Percentiles rank a stretch among this genome's conserved stretches.
These are phyloP conservation scores for Talaromyces thailandensis DNA, from an alignment of 495 filamentous ascomycete species.

Conservation along the genomic window DNA sequence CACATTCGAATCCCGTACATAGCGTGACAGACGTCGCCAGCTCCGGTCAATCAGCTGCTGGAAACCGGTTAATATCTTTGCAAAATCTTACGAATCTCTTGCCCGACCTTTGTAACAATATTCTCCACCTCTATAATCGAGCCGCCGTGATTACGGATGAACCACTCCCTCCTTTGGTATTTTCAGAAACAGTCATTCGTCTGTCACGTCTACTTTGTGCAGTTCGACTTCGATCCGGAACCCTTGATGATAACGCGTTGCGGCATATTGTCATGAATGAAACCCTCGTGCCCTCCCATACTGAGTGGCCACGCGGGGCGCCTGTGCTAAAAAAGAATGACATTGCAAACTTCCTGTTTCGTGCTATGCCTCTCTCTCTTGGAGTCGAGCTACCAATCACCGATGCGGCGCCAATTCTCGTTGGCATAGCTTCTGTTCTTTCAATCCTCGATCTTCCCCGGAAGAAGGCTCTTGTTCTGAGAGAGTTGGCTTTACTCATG, in stretches of 20 bases:
- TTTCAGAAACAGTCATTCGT: conserved; percentile 74
- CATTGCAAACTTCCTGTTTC: conserved; percentile 60
- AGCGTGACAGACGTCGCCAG: conserved; percentile 36
- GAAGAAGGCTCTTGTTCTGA: conserved; percentile 80
- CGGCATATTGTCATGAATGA: conserved; percentile 56
- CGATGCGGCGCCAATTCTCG: conserved; percentile 68
- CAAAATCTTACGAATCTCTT: conserved; percentile 54
- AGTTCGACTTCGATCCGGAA: conserved; percentile 59
- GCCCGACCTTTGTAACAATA: conserved; percentile 72
- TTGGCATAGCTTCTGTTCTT: conserved; percentile 77
- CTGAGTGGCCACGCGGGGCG: conserved; percentile 34
- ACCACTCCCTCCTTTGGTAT: conserved; percentile 68
- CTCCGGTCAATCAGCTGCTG: conserved; percentile 23
- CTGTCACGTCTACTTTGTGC: conserved; percentile 65
- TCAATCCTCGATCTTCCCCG: conserved; percentile 66
- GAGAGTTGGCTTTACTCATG: conserved; percentile 73
- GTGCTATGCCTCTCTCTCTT: conserved; percentile 56
- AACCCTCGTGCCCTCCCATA: conserved; percentile 28
- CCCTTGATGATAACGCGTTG: conserved; percentile 56
- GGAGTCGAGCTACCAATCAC: conserved; percentile 53
- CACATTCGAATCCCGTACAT: conserved; percentile 18
- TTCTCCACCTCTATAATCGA: conserved; percentile 72
- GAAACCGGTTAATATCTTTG: conserved; percentile 46
- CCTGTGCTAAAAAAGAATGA: conserved; percentile 46
- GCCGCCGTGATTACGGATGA: conserved; percentile 69